phyloP scores from a whole-genome alignment of 495 filamentous ascomycete genomes.

The Copromyces sp. region DNA sequence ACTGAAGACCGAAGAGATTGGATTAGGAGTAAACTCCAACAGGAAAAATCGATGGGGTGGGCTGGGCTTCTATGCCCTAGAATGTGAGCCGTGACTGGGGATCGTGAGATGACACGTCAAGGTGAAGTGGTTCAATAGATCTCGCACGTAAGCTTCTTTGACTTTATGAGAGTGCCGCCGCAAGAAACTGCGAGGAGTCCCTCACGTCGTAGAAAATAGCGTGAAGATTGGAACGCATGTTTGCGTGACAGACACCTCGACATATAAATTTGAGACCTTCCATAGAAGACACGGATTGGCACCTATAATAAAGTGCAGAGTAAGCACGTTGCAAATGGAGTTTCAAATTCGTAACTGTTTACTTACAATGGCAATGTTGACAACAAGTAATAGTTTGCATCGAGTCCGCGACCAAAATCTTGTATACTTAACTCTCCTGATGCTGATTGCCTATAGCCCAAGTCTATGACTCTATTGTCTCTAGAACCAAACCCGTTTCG shows the following conservation, averaged over 20 bases:
- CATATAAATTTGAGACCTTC: not conserved
- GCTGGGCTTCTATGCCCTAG: too few relatives aligned
- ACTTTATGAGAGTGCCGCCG: not conserved
- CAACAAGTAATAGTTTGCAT: not conserved
- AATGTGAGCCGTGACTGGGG: too few relatives aligned
- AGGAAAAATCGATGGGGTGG: too few relatives aligned
- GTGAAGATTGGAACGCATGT: not conserved
- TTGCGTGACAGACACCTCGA: not conserved
- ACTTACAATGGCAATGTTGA: not conserved
- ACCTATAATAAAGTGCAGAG: not conserved
- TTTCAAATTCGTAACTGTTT: not conserved
- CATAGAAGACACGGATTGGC: not conserved
- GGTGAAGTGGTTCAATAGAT: not conserved
- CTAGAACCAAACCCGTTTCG: not conserved
- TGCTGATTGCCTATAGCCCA: not conserved
- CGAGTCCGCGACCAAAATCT: not conserved
- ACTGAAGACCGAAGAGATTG: too few relatives aligned
- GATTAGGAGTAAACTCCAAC: too few relatives aligned
- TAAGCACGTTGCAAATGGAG: not conserved
- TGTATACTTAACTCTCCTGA: not conserved
- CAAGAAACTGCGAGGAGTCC: not conserved
- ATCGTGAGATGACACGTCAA: not conserved
- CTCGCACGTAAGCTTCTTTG: not conserved
- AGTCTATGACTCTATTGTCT: not conserved
- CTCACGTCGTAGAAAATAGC: not conserved